Percentiles rank a stretch among this genome's conserved stretches.
These are phyloP conservation scores for Niveomyces coronatus DNA, from an alignment of 2,329 filamentous ascomycete genomes.

Conservation along the genomic window DNA sequence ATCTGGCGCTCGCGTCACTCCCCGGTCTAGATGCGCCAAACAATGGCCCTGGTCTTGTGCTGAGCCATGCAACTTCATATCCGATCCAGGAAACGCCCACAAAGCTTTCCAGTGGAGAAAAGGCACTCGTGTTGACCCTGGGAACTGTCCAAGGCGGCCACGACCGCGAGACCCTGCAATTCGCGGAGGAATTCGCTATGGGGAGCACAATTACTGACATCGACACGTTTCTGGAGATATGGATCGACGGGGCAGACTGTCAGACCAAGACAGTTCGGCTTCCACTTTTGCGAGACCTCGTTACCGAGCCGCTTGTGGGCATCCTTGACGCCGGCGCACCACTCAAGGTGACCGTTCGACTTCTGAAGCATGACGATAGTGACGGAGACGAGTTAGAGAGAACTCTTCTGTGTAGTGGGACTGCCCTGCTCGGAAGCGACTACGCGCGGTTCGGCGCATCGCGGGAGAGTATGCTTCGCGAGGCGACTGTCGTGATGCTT, in stretches of 20 bases:
- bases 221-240: constrained; percentile 8
- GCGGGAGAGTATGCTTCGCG: constrained; percentile 23
- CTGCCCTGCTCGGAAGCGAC: constrained; percentile 17
- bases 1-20: constrained; percentile 18
- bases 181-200: neutral
- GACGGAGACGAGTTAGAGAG: neutral
- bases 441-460: constrained; percentile 16
- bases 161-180: constrained; percentile 1
- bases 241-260: constrained; percentile 2
- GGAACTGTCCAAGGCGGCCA: constrained; percentile 12
- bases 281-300: constrained; percentile 17
- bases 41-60: neutral
- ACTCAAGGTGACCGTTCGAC: constrained; percentile 14
- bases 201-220: neutral
- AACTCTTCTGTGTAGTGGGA: constrained; percentile 18
- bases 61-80: neutral
- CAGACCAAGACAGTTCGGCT: constrained; percentile 11
- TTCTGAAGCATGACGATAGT: constrained; percentile 9
- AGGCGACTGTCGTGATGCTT: constrained; percentile 22
- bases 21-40: neutral
- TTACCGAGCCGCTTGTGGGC: constrained; percentile 16
- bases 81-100: neutral
- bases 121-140: constrained; percentile 10
- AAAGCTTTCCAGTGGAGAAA: neutral
- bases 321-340: constrained; percentile 8